These are phyloP conservation scores for Sclerotinia subarctica DNA, from an alignment of 2,329 filamentous ascomycete species.

Conservation along the genomic window DNA sequence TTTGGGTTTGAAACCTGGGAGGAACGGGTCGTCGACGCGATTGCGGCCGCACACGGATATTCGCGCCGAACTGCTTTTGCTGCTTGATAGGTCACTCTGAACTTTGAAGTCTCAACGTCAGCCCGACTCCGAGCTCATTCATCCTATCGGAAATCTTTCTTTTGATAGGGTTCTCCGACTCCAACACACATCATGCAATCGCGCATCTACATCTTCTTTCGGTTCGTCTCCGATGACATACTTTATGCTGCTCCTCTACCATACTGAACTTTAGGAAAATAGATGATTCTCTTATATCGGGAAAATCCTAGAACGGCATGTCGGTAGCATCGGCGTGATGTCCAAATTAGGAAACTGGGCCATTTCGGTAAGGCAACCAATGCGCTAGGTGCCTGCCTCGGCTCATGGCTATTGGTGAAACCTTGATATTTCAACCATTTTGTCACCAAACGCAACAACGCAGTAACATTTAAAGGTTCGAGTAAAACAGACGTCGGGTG, in stretches of 20 bases:
- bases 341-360: constrained; percentile 10
- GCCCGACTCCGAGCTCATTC: background rate
- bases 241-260: background rate
- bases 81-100: background rate
- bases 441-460: background rate
- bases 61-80: constrained; percentile 13
- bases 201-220: constrained; percentile 18
- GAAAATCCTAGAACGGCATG: constrained; percentile 10
- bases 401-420: background rate
- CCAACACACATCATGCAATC: background rate
- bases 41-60: constrained; percentile 7
- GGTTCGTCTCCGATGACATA: constrained; percentile 15
- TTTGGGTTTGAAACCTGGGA: background rate
- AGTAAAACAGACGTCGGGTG: constrained; percentile 7
- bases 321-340: background rate
- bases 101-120: background rate
- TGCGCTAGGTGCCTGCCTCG: constrained; percentile 4
- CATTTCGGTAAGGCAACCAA: constrained; percentile 5
- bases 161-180: constrained; percentile 1
- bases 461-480: constrained; percentile 1
- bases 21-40: background rate
- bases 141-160: background rate
- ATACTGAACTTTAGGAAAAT: background rate
- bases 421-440: constrained; percentile 3
- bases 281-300: background rate